Conservation (phyloP, 805 yeast species). For the Lachancea meyersii region DNA sequence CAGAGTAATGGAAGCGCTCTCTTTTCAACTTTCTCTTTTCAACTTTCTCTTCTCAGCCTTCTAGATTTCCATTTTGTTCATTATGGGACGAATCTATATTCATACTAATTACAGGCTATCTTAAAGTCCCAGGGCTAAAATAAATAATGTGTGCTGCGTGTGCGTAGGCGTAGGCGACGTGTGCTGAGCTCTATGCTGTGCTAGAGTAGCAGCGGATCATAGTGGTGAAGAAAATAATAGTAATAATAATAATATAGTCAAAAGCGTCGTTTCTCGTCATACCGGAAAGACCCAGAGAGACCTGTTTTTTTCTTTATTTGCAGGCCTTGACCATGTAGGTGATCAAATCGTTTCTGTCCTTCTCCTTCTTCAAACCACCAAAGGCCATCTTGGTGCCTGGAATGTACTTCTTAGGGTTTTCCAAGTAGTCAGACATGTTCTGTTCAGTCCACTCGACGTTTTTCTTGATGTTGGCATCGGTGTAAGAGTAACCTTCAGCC, state of each 20-base stretch:
- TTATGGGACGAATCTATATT: not conserved
- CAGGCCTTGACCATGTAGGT: constrained; percentile 65
- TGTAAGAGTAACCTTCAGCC: constrained; percentile 90
- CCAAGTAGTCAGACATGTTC: constrained; percentile 89
- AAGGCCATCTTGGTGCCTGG: constrained; percentile 99
- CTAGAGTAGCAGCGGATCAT: too few relatives aligned
- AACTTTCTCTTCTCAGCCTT: too few relatives aligned
- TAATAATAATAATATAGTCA: not conserved
- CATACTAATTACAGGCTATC: not conserved
- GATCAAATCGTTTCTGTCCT: constrained; percentile 96
- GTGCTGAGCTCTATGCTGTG: too few relatives aligned
- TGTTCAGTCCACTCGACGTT: constrained; percentile 85
- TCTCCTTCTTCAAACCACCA: constrained; percentile 98
- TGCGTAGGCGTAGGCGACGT: not conserved
- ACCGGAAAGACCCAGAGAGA: too few relatives aligned
- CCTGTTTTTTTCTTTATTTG: constrained; percentile 35
- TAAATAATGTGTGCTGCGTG: not conserved
- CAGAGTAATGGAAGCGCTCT: too few relatives aligned
- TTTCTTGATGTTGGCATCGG: constrained; percentile 97
- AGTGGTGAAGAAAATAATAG: not conserved
- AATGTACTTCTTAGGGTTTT: constrained; percentile 99
- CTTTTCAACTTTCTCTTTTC: too few relatives aligned
- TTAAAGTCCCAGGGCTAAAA: not conserved
- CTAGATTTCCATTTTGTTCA: too few relatives aligned
- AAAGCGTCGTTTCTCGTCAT: not conserved